Evolutionary conservation across 352 stramenopile species (phyloP).

Genomic region (Phytophthora tentaculata): DNA sequence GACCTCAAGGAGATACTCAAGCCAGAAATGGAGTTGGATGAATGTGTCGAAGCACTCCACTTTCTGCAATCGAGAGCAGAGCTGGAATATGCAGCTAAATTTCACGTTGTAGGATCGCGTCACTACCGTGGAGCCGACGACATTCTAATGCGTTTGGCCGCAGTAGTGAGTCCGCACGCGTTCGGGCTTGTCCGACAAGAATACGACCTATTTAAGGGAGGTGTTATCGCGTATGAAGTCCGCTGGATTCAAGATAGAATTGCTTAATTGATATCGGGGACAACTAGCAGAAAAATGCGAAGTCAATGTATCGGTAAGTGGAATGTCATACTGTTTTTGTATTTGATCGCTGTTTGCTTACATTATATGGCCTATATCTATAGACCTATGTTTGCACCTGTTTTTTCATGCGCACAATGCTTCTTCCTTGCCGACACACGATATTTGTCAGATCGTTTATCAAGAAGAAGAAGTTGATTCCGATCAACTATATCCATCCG

Average conservation of each 20-base stretch:
- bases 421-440: conserved; percentile 1
- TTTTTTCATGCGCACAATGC: too few relatives aligned
- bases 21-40: conserved; percentile 12
- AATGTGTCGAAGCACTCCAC: conserved; percentile 8
- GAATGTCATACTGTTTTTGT: too few relatives aligned
- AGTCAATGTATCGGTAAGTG: too few relatives aligned
- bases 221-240: background rate
- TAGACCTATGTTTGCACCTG: too few relatives aligned
- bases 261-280: background rate
- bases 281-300: background rate
- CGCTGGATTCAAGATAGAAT: conserved; percentile 7
- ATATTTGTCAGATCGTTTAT: background rate
- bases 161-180: background rate
- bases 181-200: conserved; percentile 5
- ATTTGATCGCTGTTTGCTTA: too few relatives aligned
- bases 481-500: conserved; percentile 13
- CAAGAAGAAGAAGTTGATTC: conserved; percentile 15
- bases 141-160: conserved; percentile 3
- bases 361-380: too few relatives aligned
- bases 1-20: conserved; percentile 10
- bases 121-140: conserved; percentile 11
- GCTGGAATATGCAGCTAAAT: conserved; percentile 5
- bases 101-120: conserved; percentile 4
- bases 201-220: conserved; percentile 5
- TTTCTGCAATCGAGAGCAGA: conserved; percentile 10